phyloP scores from a whole-genome alignment of 140 eudicot genomes.

The Anethum foeniculum region DNA sequence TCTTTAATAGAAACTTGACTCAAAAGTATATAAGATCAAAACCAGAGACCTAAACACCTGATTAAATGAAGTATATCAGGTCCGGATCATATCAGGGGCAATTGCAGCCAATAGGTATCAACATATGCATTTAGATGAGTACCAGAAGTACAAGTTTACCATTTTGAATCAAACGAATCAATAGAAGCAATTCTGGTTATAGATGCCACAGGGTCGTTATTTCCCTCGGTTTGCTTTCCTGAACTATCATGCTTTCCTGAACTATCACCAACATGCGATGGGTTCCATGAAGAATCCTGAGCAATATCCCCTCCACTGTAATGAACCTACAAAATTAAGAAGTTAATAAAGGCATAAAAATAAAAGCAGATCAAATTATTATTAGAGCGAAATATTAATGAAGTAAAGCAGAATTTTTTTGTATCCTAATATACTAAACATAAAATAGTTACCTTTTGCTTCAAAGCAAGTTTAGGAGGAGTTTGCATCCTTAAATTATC shows the following conservation, averaged over 20 bases:
- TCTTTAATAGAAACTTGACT: not conserved
- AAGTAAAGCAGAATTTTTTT: not conserved
- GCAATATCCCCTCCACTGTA: slow-evolving; percentile 45
- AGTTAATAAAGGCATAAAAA: not conserved
- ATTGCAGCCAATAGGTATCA: not conserved
- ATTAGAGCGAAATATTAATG: not conserved
- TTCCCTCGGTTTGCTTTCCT: slow-evolving; percentile 39
- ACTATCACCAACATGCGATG: slow-evolving; percentile 65
- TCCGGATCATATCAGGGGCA: not conserved
- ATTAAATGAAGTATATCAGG: not conserved
- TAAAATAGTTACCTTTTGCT: slow-evolving; percentile 34
- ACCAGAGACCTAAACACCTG: not conserved
- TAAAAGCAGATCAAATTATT: not conserved
- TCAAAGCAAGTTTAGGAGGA: slow-evolving; percentile 76
- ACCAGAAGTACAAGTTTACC: slow-evolving; percentile 34
- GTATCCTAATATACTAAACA: not conserved
- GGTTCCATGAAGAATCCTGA: slow-evolving; percentile 74
- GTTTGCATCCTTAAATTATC: slow-evolving; percentile 43
- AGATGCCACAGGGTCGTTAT: slow-evolving; percentile 40
- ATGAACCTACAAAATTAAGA: slow-evolving; percentile 29
- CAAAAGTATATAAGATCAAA: not conserved
- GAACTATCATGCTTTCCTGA: slow-evolving; percentile 37
- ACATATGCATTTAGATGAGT: not conserved
- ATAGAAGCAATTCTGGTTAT: slow-evolving; percentile 92
- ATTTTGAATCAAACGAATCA: slow-evolving; percentile 96